Percentiles rank a stretch among this genome's conserved stretches.
Evolutionary conservation across 192 early-diverging fungal species (phyloP).

Genomic region (Entomortierella chlamydospora): DNA sequence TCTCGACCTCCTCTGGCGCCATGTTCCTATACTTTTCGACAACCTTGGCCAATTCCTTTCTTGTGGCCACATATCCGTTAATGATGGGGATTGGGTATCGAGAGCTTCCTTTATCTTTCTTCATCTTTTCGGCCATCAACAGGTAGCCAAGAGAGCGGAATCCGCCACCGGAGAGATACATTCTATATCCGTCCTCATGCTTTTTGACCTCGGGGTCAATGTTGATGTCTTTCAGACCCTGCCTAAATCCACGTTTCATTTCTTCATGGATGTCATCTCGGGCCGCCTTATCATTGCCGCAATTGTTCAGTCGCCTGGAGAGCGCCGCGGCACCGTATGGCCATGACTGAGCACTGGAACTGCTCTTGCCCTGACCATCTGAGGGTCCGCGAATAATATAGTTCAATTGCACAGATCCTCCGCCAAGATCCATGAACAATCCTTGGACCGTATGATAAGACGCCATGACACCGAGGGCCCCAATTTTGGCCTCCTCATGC

Average conservation of each 20-base stretch:
- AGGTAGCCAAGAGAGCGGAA: constrained; percentile 67
- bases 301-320: constrained; percentile 53
- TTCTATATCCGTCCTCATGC: constrained; percentile 45
- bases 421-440: constrained; percentile 67
- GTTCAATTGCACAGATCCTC: constrained; percentile 67
- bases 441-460: constrained; percentile 65
- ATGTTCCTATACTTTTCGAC: constrained; percentile 51
- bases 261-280: constrained; percentile 43
- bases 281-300: constrained; percentile 28
- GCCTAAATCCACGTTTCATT: constrained; percentile 53
- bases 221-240: constrained; percentile 34
- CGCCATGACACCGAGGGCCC: constrained; percentile 63
- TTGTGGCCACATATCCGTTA: constrained; percentile 62
- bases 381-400: constrained; percentile 57
- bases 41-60: constrained; percentile 51
- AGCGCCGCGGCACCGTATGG: constrained; percentile 66
- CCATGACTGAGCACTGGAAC: constrained; percentile 53
- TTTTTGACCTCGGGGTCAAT: constrained; percentile 33
- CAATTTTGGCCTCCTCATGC: constrained; percentile 63
- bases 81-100: constrained; percentile 67
- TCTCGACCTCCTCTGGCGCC: constrained; percentile 44
- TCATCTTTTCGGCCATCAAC: constrained; percentile 58
- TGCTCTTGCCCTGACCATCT: constrained; percentile 31
- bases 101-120: constrained; percentile 1
- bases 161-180: constrained; percentile 68